Base-by-base conservation (phyloP, 1,139 yeast genomes). In the Suhomyces guaymorum region DNA sequence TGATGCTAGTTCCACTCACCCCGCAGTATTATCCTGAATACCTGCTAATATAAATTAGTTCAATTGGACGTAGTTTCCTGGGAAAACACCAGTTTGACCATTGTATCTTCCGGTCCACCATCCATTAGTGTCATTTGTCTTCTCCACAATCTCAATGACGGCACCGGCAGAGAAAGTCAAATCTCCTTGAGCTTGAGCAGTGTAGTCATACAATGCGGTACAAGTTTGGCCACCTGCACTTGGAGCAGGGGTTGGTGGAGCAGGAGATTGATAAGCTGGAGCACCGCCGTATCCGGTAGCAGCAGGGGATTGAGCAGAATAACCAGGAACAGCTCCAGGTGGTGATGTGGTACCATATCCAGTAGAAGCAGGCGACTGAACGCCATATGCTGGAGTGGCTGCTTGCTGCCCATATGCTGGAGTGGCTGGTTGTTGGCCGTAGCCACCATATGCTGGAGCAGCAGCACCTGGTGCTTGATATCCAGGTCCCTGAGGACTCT, bases 61-160 rank as follows among this genome's bases (percentile, higher is more conserved):
- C 22, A 27, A 61, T 57, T 85, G 90, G 22, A 92, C 97, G 54
- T 92, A 92, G 59, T 90, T 92, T 11, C 97, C 97, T 4, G 98
- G 98, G 70, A 92, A 92, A 6, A 82, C 86, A 36, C 98, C 98
- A 37, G 82, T 80, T 43, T 73, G 82, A 8, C 97, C 97, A 51
- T 89, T 87, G 48, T 77, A 68, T 36, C 73, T 68, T n/a, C 98
- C 98, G 1, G 96, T 87, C 98, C 98, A 92, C 98, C 98, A 92
- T 3, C 96, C 97, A 52, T 88, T 88, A 36, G 81, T 73, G 55
- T 89, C 96, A 0, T 78, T 73, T 2, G 95, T 83, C 51, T 86
- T 80, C 55, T 88, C 87, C 5, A 89, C 75, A 39, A 92, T 72
- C 51, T 87, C 89, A 49, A 92, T 89, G 23, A 80, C 75, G 7